A percentile compares a stretch with the other conserved stretches of the same genome.
phyloP scores from a whole-genome alignment of 2,329 filamentous ascomycete genomes.

The Dactylellina haptotyla region DNA sequence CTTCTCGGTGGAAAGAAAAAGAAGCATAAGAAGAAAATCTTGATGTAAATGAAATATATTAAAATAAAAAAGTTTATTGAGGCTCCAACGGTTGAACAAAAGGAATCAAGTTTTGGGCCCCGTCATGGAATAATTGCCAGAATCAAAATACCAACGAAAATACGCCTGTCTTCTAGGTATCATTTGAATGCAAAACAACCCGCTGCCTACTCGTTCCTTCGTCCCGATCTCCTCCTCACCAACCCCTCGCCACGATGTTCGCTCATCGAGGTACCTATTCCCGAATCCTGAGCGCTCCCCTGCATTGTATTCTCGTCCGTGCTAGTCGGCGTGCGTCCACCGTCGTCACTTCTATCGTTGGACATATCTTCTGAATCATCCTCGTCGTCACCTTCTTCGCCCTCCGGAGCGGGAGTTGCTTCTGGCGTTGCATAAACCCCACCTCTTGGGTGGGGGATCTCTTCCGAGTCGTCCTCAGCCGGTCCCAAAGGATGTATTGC shows the following conservation, averaged over 20 bases:
- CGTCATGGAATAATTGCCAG: conserved; percentile 8
- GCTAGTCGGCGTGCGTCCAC: conserved; percentile 50
- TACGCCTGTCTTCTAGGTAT: not conserved
- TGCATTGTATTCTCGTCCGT: conserved; percentile 43
- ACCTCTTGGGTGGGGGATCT: conserved; percentile 47
- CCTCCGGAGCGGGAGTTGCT: conserved; percentile 43
- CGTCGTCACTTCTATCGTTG: conserved; percentile 41
- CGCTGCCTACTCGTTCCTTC: conserved; percentile 29
- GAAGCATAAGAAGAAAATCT: conserved; percentile 4
- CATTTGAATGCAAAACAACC: not conserved
- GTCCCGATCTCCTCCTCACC: conserved; percentile 39
- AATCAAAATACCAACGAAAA: not conserved
- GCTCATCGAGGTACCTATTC: conserved; percentile 51
- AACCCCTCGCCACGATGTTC: conserved; percentile 40
- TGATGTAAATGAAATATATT: too few relatives aligned
- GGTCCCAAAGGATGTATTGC: conserved; percentile 44
- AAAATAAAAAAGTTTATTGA: not conserved
- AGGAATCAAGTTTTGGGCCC: too few relatives aligned
- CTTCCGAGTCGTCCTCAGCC: conserved; percentile 52
- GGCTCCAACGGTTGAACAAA: not conserved
- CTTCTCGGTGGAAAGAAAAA: conserved; percentile 35
- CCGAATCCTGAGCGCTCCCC: conserved; percentile 51
- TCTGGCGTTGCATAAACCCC: conserved; percentile 51
- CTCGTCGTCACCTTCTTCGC: conserved; percentile 45
- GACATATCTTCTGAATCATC: conserved; percentile 40